Base-by-base conservation (phyloP, 495 filamentous ascomycete genomes). In the Clohesyomyces aquaticus region DNA sequence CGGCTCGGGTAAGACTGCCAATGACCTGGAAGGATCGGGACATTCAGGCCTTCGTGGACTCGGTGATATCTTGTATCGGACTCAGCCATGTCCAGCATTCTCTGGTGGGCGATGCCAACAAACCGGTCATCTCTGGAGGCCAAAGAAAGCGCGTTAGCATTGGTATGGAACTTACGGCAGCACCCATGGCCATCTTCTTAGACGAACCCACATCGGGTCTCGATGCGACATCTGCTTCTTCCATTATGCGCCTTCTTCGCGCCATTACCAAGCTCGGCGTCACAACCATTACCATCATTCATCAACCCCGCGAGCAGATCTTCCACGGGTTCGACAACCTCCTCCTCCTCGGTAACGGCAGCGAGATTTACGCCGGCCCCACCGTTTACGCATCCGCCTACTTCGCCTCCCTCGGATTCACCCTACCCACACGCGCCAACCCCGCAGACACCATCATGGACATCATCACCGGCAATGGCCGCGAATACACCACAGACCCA, bases 101-200 rank as follows among this genome's bases (percentile, higher is more conserved):
- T 14, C 52, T 77, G 28, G 67, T 77, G 11, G 51, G 63, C 73
- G 83, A 61, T 76, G 77, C 72, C 78, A 90, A 80, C 16, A 48
- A 48, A 25, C 43, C 42, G 4, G 9, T 35, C 21, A 50, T 59
- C 45, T 59, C 56, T 61, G 88, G 87, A 19, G 86, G 87, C 70
- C 85, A 88, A 73, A 79, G 82, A 65, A 87, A 87, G 72, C 82
- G 86, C 29, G 80, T 96, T 2, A 96, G 93, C 2, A 96, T 97
- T 59, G 93, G 89, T 54, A 92, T 97, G 3, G 93, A 97, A 72
- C 77, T 97, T 1, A 91, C 89, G 1, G 91, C 93, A 3, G 91
- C 91, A 69, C 93, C 93, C 0, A 85, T 59, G 42, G 83, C 22
- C 78, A 91, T 0, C 77, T 93, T 38, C 79, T 22, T 59, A 22